These are phyloP conservation scores for Phymatotrichopsis omnivora DNA, from an alignment of 2,329 filamentous ascomycete species.

Conservation along the genomic window DNA sequence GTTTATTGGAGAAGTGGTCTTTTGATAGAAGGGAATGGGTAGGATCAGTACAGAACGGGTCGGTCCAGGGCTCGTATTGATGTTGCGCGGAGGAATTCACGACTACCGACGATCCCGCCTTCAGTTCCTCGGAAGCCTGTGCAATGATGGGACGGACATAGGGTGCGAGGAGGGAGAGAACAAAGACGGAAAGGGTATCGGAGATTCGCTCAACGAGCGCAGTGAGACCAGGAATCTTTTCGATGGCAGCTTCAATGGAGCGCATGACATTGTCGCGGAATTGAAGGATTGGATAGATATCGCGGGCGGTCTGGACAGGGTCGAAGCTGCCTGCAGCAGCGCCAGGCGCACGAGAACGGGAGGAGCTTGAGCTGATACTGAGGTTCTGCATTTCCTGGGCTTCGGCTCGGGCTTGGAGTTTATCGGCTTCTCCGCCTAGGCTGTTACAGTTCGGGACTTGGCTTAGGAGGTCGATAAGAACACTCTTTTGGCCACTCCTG, in stretches of 20 bases:
- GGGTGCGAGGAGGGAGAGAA: slow-evolving; percentile 80
- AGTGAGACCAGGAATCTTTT: slow-evolving; percentile 75
- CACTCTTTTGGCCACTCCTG: slow-evolving; percentile 43
- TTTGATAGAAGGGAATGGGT: slow-evolving; percentile 51
- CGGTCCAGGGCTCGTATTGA: slow-evolving; percentile 71
- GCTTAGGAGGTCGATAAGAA: slow-evolving; percentile 68
- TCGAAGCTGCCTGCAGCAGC: slow-evolving; percentile 19
- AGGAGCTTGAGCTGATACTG: slow-evolving; percentile 40
- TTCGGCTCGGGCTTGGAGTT: slow-evolving; percentile 62
- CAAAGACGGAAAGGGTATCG: slow-evolving; percentile 83
- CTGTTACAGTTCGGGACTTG: slow-evolving; percentile 67
- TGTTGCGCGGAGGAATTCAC: slow-evolving; percentile 39
- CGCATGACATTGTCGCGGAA: slow-evolving; percentile 93
- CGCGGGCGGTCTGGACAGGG: slow-evolving; percentile 59
- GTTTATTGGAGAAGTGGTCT: slow-evolving; percentile 50
- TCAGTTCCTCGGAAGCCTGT: slow-evolving; percentile 70
- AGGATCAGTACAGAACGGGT: slow-evolving; percentile 60
- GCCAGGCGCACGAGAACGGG: slow-evolving; percentile 12
- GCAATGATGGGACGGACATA: slow-evolving; percentile 89
- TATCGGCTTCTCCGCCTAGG: slow-evolving; percentile 65
- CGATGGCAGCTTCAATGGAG: slow-evolving; percentile 70
- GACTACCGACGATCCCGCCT: slow-evolving; percentile 69
- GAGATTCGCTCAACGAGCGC: slow-evolving; percentile 85
- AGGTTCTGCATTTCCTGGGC: slow-evolving; percentile 67
- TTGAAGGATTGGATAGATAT: slow-evolving; percentile 89